Evolutionary conservation across 495 filamentous ascomycete genomes (phyloP).

Genomic region (Patellaria atrata): DNA sequence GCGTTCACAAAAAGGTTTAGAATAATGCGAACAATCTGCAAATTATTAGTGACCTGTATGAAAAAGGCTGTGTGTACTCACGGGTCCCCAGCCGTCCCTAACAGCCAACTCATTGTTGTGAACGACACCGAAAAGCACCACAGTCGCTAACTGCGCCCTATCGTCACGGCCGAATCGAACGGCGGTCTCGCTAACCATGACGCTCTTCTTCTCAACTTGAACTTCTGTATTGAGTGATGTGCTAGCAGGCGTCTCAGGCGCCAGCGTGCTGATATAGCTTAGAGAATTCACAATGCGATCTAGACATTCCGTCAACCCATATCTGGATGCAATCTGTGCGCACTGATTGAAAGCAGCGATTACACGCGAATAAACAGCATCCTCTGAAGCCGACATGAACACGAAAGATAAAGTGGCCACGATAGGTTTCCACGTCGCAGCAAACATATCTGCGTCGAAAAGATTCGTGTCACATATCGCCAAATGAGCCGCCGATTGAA

Average conservation of each 20-base stretch:
- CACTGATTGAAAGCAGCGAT: constrained; percentile 94
- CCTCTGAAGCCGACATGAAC: constrained; percentile 96
- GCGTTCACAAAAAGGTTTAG: constrained; percentile 94
- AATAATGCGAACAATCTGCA: constrained; percentile 73
- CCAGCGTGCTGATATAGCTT: constrained; percentile 76
- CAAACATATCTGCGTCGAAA: constrained; percentile 95
- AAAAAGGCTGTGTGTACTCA: constrained; percentile 32
- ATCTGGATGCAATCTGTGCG: constrained; percentile 79
- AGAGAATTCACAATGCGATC: constrained; percentile 85
- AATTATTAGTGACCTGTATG: constrained; percentile 17
- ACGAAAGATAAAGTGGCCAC: constrained; percentile 92
- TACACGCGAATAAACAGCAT: constrained; percentile 87
- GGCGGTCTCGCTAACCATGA: constrained; percentile 98
- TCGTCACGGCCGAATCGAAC: constrained; percentile 94
- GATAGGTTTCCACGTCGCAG: constrained; percentile 87
- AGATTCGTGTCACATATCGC: constrained; percentile 80
- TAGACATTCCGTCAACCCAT: constrained; percentile 68
- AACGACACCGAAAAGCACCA: constrained; percentile 84
- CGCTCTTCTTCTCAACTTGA: constrained; percentile 76
- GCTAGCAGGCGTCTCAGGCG: constrained; percentile 57
- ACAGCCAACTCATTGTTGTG: constrained; percentile 67
- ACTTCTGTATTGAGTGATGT: constrained; percentile 92
- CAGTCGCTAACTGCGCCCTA: constrained; percentile 80
- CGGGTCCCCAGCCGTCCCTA: constrained; percentile 65
- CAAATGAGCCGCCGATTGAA: constrained; percentile 57